Base-by-base conservation (phyloP, 306 rosid species). In the Quercus rubra region DNA sequence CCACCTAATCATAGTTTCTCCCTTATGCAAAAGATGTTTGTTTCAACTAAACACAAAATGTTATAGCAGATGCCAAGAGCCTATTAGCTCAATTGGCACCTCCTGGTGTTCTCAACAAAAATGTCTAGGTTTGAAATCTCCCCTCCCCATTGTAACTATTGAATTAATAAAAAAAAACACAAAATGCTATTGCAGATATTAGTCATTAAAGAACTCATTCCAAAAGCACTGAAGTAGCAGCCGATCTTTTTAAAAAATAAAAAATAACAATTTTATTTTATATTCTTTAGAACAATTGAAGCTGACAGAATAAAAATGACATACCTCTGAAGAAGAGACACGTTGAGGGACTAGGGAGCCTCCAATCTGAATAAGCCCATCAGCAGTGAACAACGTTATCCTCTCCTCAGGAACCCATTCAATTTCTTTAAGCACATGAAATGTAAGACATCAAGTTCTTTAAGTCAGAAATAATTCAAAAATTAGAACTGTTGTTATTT, bases 351-450 rank as follows among this genome's bases (percentile, higher is more conserved):
- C 87, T 77, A 91, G 75, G 78, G 97, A 87, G 79, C 99, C 99
- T 75, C 99, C 99, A 27, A 95, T 89, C 88, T 95, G 98, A 83
- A 92, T 59, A 27, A 95, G 90, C 41, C 99, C 99, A 86, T 95
- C 98, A 27, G 97, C 58, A 43, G 99, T 95, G 92, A 95, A 91
- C 81, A 95, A 86, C 6, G 99, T 94, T 57, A 92, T 88, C 84
- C 90, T 88, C 58, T 92, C 95, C 71, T 91, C 91, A 23, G 87
- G 84, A 83, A 91, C 79, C 99, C 99, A 95, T 73, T 92, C 93
- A 77, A 92, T 92, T 80, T 95, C 99, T 95, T 87, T 67, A 70
- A 86, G 77, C 73, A 74, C 69, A 74, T 55, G 6, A 51, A 78
- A 74, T n/a, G 20, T 5, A 8, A 74, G 64, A 74, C 76, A 84